phyloP scores from a whole-genome alignment of 2,329 filamentous ascomycete species.

The Blumeriella jaapii region DNA sequence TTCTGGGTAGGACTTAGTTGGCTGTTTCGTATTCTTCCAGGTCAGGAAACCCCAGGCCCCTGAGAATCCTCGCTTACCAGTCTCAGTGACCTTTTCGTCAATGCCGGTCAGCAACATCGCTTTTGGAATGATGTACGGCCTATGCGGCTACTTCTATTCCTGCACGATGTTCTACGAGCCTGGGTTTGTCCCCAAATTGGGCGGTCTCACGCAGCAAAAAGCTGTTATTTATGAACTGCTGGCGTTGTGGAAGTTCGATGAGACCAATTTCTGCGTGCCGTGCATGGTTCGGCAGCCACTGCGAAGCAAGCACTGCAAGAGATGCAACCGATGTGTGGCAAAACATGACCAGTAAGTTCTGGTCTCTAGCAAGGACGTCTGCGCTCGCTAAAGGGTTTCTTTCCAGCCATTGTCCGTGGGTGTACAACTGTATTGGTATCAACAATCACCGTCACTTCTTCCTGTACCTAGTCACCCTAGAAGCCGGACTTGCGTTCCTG shows the following conservation, averaged over 20 bases:
- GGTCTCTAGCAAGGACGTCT: not conserved
- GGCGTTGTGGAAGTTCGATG: slow-evolving; percentile 78
- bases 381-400: slow-evolving; percentile 17
- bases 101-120: slow-evolving; percentile 68
- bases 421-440: slow-evolving; percentile 88
- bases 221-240: slow-evolving; percentile 81
- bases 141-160: slow-evolving; percentile 78
- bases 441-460: slow-evolving; percentile 97
- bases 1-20: slow-evolving; percentile 73
- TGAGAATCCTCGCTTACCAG: slow-evolving; percentile 25
- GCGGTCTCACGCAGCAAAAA: slow-evolving; percentile 81
- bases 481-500: slow-evolving; percentile 61
- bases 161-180: slow-evolving; percentile 81
- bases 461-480: slow-evolving; percentile 71
- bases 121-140: slow-evolving; percentile 51
- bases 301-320: slow-evolving; percentile 89
- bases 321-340: slow-evolving; percentile 84
- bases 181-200: slow-evolving; percentile 83
- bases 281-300: slow-evolving; percentile 93
- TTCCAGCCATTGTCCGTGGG: slow-evolving; percentile 85
- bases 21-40: slow-evolving; percentile 60
- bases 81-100: slow-evolving; percentile 48
- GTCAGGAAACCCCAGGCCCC: slow-evolving; percentile 34
- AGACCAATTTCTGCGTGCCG: slow-evolving; percentile 82
- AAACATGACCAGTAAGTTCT: slow-evolving; percentile 83